Evolutionary conservation across 805 yeast species (phyloP), one percentile per base, ranked within the genome.

Genomic region (Yarrowia keelungensis): DNA sequence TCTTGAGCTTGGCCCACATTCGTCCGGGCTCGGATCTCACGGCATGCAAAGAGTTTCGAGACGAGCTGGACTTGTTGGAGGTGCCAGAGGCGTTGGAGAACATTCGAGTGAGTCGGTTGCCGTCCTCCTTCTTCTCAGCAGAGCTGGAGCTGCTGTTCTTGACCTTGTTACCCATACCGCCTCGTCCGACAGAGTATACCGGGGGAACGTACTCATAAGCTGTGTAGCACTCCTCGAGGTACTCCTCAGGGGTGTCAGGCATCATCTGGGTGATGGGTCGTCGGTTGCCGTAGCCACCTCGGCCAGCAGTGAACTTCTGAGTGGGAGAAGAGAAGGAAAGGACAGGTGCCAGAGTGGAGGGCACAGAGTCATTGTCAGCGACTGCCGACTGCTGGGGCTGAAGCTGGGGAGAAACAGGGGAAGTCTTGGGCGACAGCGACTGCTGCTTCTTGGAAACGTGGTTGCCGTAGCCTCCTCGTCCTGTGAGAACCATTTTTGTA

Each of bases 271-370:
- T 67, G 26, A 78, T 75, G 5, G 77, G 73, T 35, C 76, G 74
- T 22, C 74, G 72, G 73, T 78, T 78, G 14, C 81, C 81, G 49
- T 74, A 78, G 49, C 81, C 81, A n/a, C 81, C 81, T 32, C 81
- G 74, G 38, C 81, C 81, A 35, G 79, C 72, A 35, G 74, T 73
- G 71, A 77, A 78, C 15, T 73, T 72, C 70, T 79, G 75, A 14
- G 45, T 62, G 10, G 81, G 80, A 22, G 78, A 74, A 8, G 75
- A 65, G 61, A 77, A 76, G 58, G 74, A 75, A 70, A 77, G 79
- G 38, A 79, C 75, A 9, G 81, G 81, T 3, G 80, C 79, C 12
- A 75, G 74, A 7, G 77, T 70, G 7, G 74, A 71, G 19, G 75
- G 75, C 10, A 74, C 71, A 9, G 72, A 50, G 32, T 72, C 73